Base-by-base conservation (phyloP, 2,329 filamentous ascomycete species). In the Claviceps paspali region DNA sequence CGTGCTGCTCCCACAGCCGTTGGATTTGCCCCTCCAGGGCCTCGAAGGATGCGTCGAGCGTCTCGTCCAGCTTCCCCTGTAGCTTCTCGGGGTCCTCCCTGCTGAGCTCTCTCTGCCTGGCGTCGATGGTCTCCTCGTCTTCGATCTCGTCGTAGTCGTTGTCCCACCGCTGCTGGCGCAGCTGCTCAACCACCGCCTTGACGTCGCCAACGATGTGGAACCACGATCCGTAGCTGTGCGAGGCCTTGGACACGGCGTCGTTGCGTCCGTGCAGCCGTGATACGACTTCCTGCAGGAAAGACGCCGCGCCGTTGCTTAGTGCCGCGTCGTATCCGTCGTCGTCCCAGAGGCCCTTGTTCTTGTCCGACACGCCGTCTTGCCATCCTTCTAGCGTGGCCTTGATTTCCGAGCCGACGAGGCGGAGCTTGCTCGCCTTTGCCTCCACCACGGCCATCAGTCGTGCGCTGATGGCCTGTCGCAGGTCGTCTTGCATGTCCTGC, bases 121-220 rank as follows among this genome's bases (percentile, higher is more conserved):
- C 66, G 43, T 83, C 77, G 15, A 81, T 70, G 1, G 70, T 73
- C 38, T 81, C 68, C 43, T 87, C 81, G 41, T 85, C 79, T 41
- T 85, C 80, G 29, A 84, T 73, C 35, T 81, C 74, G 35, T 80
- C 75, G 21, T 77, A 67, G 42, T 83, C 79, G 38, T 83, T 79
- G 43, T 87, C 79, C 81, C 82, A 87, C 39, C 75, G 71, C 45
- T 79, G 74, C 33, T 71, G 70, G 42, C 66, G 72, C 47, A 91
- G 68, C 40, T 73, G 66, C 29, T 76, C 73, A 6, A 86, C 69
- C 3, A 79, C 65, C 14, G 64, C 62, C 30, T 68, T 68, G 11
- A 82, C 71, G 36, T 77, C 73, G 41, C 79, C 70, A n/a, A 92
- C 72, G 5, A 79, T 70, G n/a, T 66, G 64, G 32, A 76, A 70